Evolutionary conservation across 345 rosid genomes (phyloP).

Genomic region (Limnanthes douglasii): DNA sequence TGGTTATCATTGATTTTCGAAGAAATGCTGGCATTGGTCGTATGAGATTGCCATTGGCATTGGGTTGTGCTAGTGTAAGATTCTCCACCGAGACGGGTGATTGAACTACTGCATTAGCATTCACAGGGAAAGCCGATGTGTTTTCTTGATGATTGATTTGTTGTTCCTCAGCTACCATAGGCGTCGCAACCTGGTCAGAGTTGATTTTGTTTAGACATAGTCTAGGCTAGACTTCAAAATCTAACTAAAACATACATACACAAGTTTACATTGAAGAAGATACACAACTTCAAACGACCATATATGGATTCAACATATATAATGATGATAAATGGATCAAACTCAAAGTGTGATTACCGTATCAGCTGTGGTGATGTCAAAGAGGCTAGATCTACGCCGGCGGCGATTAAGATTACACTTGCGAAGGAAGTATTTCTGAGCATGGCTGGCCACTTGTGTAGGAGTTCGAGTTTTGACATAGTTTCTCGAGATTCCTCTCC

Average conservation of each 20-base stretch:
- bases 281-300: too few relatives aligned
- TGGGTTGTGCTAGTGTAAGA: conserved; percentile 16
- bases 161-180: conserved; percentile 26
- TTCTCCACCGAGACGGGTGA: conserved; percentile 14
- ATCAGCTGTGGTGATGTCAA: conserved; percentile 79
- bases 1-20: conserved; percentile 12
- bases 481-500: conserved; percentile 87
- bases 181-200: conserved; percentile 32
- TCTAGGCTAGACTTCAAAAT: too few relatives aligned
- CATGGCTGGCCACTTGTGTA: conserved; percentile 95
- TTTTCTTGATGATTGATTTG: conserved; percentile 14
- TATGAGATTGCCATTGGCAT: conserved; percentile 8
- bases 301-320: too few relatives aligned
- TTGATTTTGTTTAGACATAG: too few relatives aligned
- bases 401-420: conserved; percentile 76
- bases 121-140: conserved; percentile 11
- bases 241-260: too few relatives aligned
- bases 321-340: too few relatives aligned
- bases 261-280: too few relatives aligned
- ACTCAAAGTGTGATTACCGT: conserved; percentile 43
- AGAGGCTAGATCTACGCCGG: conserved; percentile 87
- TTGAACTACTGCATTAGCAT: conserved; percentile 10
- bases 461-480: conserved; percentile 84
- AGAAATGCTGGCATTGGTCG: conserved; percentile 16
- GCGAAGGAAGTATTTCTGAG: conserved; percentile 87